A percentile compares a stretch with the other conserved stretches of the same genome.
Evolutionary conservation across 257 asterid species (phyloP).

Genomic region (Nicotiana tomentosiformis): DNA sequence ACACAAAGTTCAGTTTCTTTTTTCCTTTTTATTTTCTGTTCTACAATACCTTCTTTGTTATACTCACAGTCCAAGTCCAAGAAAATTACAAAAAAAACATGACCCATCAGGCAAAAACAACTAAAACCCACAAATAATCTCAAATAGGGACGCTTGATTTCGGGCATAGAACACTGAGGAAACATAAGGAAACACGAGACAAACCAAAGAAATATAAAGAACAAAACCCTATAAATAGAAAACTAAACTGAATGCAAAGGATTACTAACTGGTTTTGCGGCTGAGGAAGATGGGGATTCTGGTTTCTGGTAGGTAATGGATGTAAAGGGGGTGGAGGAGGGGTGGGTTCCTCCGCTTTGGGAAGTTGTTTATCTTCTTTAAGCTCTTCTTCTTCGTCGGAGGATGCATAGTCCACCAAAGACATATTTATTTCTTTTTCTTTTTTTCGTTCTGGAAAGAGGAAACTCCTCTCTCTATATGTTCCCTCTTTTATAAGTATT

Average conservation of each 20-base stretch:
- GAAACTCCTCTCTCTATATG: not conserved
- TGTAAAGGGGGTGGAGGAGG: not conserved
- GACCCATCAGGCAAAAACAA: not conserved
- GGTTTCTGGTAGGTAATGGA: not conserved
- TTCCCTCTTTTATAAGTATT: constrained; percentile 5
- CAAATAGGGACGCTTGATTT: not conserved
- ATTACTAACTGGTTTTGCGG: constrained; percentile 14
- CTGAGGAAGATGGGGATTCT: constrained; percentile 1
- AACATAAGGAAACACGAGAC: not conserved
- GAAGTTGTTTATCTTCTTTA: not conserved
- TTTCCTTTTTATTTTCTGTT: not conserved
- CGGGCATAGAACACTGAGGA: not conserved
- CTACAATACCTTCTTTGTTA: not conserved
- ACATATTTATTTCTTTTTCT: constrained; percentile 30
- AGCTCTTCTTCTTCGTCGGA: constrained; percentile 30
- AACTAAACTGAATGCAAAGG: not conserved
- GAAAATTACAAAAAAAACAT: not conserved
- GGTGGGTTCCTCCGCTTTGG: not conserved
- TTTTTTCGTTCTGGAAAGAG: not conserved
- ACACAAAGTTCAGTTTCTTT: not conserved
- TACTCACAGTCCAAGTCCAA: not conserved
- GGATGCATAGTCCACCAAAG: constrained; percentile 78
- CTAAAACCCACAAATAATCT: not conserved
- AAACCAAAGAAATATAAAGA: not conserved
- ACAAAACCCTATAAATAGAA: constrained; percentile 10